phyloP scores from a whole-genome alignment of 805 yeast species.

The Saturnispora serradocipensis region DNA sequence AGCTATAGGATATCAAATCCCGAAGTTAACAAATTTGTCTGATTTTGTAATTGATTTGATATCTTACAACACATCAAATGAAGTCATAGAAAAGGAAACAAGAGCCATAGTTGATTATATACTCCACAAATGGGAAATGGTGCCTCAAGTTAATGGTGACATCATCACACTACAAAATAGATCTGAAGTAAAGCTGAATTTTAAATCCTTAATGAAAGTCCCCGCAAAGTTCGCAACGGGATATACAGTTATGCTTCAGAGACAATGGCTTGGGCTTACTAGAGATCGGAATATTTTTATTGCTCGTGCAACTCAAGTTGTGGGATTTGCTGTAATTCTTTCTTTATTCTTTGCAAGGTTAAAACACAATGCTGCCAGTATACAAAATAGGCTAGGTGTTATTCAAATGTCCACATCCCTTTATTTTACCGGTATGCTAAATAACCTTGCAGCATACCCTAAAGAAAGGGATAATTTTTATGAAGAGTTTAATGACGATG shows the following conservation, averaged over 20 bases:
- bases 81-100: slow-evolving; percentile 32
- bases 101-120: slow-evolving; percentile 32
- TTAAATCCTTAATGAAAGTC: slow-evolving; percentile 25
- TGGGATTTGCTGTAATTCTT: slow-evolving; percentile 54
- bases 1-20: slow-evolving; percentile 44
- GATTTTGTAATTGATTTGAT: slow-evolving; percentile 66
- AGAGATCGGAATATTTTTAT: slow-evolving; percentile 50
- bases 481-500: slow-evolving; percentile 66
- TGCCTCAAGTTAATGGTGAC: background rate
- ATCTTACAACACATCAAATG: slow-evolving; percentile 44
- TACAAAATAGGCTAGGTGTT: slow-evolving; percentile 62
- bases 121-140: slow-evolving; percentile 30
- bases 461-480: slow-evolving; percentile 65
- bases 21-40: slow-evolving; percentile 57
- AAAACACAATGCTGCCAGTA: slow-evolving; percentile 38
- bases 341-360: slow-evolving; percentile 62
- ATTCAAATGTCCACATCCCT: slow-evolving; percentile 65
- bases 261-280: slow-evolving; percentile 35
- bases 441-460: slow-evolving; percentile 70
- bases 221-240: slow-evolving; percentile 28
- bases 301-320: slow-evolving; percentile 56
- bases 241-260: slow-evolving; percentile 26
- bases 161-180: slow-evolving; percentile 11
- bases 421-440: slow-evolving; percentile 72
- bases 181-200: slow-evolving; percentile 13